phyloP scores from a whole-genome alignment of 2,329 filamentous ascomycete species.

The Phaeosphaeriaceae sp. region DNA sequence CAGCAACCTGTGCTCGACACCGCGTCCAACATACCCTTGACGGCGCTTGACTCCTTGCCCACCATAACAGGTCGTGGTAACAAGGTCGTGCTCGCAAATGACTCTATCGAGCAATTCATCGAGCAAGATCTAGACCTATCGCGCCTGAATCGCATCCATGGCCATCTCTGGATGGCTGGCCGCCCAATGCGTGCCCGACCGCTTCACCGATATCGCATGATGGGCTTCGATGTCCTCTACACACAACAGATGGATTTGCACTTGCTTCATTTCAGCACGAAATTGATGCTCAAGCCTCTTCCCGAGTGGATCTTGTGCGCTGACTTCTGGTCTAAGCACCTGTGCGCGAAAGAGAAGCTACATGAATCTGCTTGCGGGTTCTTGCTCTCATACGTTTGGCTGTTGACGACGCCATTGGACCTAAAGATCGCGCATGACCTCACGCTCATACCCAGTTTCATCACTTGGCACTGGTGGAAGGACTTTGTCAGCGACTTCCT shows the following conservation, averaged over 20 bases:
- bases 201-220: slow-evolving; percentile 47
- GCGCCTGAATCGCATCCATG: slow-evolving; percentile 44
- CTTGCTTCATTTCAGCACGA: slow-evolving; percentile 42
- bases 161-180: slow-evolving; percentile 47
- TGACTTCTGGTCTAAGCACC: slow-evolving; percentile 39
- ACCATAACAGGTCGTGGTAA: slow-evolving; percentile 36
- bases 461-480: slow-evolving; percentile 48
- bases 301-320: slow-evolving; percentile 41
- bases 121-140: slow-evolving; percentile 37
- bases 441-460: slow-evolving; percentile 33
- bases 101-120: slow-evolving; percentile 37
- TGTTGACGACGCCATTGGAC: slow-evolving; percentile 42
- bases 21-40: slow-evolving; percentile 24
- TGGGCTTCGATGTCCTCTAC: slow-evolving; percentile 36
- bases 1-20: slow-evolving; percentile 31
- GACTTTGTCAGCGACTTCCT: slow-evolving; percentile 36
- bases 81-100: slow-evolving; percentile 29
- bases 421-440: slow-evolving; percentile 43
- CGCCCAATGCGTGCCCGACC: slow-evolving; percentile 46
- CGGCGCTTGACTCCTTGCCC: slow-evolving; percentile 41
- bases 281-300: slow-evolving; percentile 43
- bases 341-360: slow-evolving; percentile 27
- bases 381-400: slow-evolving; percentile 46
- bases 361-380: slow-evolving; percentile 41
- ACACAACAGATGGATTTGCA: slow-evolving; percentile 49